Evolutionary conservation across 306 rosid genomes (phyloP).

Genomic region (Hippophae gyantsensis): DNA sequence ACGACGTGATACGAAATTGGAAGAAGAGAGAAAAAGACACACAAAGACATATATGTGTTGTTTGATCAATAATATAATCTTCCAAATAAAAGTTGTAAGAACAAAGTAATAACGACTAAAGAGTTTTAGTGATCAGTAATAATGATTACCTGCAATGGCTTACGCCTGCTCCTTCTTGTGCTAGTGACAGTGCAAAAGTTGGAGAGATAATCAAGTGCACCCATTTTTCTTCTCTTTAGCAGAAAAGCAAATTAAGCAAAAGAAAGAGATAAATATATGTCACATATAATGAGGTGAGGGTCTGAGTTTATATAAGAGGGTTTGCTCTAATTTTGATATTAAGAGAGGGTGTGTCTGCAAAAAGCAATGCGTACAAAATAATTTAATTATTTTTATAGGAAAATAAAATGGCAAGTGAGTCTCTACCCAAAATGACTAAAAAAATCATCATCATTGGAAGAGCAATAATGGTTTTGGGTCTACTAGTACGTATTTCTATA

Average conservation of each 20-base stretch:
- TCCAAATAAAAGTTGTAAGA: neutral
- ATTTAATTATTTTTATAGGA: too few species aligned
- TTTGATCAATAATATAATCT: too few species aligned
- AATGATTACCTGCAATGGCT: constrained; percentile 68
- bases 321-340: constrained; percentile 2
- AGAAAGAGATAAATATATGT: constrained; percentile 6
- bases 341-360: constrained; percentile 4
- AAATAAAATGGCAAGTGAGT: too few species aligned
- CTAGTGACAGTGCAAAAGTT: constrained; percentile 50
- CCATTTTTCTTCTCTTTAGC: constrained; percentile 40
- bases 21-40: neutral
- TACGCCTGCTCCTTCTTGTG: constrained; percentile 55
- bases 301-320: too few species aligned
- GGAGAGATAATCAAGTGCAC: constrained; percentile 69
- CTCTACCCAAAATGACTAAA: too few species aligned
- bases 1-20: neutral
- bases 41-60: too few species aligned
- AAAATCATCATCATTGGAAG: too few species aligned
- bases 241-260: constrained; percentile 7
- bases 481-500: too few species aligned
- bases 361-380: constrained; percentile 18
- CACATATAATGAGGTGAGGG: neutral
- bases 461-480: too few species aligned
- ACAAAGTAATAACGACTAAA: neutral
- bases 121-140: neutral